Base-by-base conservation (phyloP, 208 protist genomes). In the Acanthamoeba castellanii region DNA sequence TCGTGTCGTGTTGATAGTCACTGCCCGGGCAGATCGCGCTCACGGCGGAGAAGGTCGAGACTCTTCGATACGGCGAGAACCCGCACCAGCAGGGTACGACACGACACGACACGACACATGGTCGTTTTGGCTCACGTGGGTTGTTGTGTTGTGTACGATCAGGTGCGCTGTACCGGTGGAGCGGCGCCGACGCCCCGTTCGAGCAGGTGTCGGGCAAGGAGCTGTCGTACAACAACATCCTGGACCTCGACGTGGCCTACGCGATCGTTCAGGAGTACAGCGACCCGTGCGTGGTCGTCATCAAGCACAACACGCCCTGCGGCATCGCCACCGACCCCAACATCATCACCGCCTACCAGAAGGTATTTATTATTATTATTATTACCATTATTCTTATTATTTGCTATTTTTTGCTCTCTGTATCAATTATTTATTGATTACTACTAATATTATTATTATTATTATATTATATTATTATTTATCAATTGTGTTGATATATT, bases 11-110 rank as follows among this genome's bases (percentile, higher is more conserved):
- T 57, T 32, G 14, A 20, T n/a, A 94, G 61, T 42, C n/a, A n/a
- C 47, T 94, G 20, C 70, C 92, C 8, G 42, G 18, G 1, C 52
- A 66, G 42, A 34, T 95, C 32, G 57, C 92, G 25, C 94, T 85
- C 22, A 57, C 34, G 27, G 55, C 45, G 76, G 93, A 97, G 52
- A 93, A 96, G 68, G 81, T 78, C 18, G 47, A 91, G 27, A 95
- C 92, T 30, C 93, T 97, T 13, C 92, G 96, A 37, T 98, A 98
- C 95, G 96, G 97, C 64, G 94, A 96, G 74, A 98, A 98, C 89
- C 96, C 96, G 34, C 96, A 98, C 89, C 96, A 98, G 93, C 96
- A 97, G 85, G 95, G 95, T 84, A 66, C 59, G 25, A 16, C 42
- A 72, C 70, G 30, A 78, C 13, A 45, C 16, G 13, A 16, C 70